A percentile compares a stretch with the other conserved stretches of the same genome.
These are phyloP conservation scores for Lupinus albus DNA, from an alignment of 306 rosid species.

Conservation along the genomic window DNA sequence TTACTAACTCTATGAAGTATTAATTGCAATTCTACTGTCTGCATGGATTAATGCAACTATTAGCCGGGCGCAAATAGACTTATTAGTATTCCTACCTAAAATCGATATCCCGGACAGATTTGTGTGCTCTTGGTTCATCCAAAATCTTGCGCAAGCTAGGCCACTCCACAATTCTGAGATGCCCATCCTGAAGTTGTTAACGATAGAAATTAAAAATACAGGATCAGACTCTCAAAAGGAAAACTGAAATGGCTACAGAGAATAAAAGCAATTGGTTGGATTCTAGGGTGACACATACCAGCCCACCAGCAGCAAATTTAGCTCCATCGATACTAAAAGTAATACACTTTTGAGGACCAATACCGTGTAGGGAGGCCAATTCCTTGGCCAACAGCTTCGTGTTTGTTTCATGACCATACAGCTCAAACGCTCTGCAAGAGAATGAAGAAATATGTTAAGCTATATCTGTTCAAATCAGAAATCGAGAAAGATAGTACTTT, in stretches of 20 bases:
- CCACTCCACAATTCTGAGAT: conserved; percentile 85
- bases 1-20: conserved; percentile 16
- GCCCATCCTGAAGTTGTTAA: conserved; percentile 68
- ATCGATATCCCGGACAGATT: conserved; percentile 82
- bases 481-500: background rate
- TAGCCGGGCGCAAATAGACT: conserved; percentile 19
- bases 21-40: background rate
- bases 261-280: conserved; percentile 29
- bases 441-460: conserved; percentile 29
- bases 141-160: conserved; percentile 70
- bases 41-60: conserved; percentile 12
- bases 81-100: conserved; percentile 62
- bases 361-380: conserved; percentile 53
- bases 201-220: conserved; percentile 40
- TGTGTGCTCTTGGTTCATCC: conserved; percentile 89
- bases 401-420: conserved; percentile 58
- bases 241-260: conserved; percentile 1
- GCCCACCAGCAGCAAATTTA: conserved; percentile 85
- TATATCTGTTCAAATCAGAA: conserved; percentile 8
- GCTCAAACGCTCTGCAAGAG: conserved; percentile 68
- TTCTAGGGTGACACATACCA: conserved; percentile 55
- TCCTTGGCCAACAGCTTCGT: conserved; percentile 69
- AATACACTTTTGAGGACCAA: conserved; percentile 75
- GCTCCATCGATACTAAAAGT: conserved; percentile 91
- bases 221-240: conserved; percentile 11